These are phyloP conservation scores for Cladophialophora chaetospira DNA, from an alignment of 2,329 filamentous ascomycete genomes.

Conservation along the genomic window DNA sequence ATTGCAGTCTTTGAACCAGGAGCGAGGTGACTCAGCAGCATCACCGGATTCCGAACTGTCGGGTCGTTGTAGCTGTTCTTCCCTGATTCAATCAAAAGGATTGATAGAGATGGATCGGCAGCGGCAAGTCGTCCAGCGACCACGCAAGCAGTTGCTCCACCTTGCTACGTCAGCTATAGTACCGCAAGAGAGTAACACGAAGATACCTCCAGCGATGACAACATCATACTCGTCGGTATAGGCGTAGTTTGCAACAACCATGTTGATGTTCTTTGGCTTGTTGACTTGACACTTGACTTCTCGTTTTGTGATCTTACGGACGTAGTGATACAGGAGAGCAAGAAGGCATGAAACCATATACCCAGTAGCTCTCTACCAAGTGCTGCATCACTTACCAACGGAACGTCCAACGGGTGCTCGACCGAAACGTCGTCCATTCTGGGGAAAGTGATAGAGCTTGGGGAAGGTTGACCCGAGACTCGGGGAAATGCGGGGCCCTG, in stretches of 20 bases:
- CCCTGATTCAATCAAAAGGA: conserved; percentile 58
- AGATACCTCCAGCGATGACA: neutral
- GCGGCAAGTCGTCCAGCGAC: conserved; percentile 55
- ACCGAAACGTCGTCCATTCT: no score
- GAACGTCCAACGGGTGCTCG: no score
- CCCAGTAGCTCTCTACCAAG: no score
- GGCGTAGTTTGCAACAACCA: neutral
- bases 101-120: conserved; percentile 51
- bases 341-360: no score
- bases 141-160: conserved; percentile 53
- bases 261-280: neutral
- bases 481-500: no score
- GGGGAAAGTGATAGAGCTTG: no score
- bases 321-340: no score
- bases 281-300: no score
- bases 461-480: no score
- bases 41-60: conserved; percentile 52
- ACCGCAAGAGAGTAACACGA: neutral
- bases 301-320: no score
- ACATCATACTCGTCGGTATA: neutral
- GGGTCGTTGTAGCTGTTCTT: conserved; percentile 55
- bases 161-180: conserved; percentile 24
- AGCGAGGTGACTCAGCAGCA: conserved; percentile 52
- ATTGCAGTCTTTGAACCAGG: conserved; percentile 40
- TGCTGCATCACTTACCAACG: no score